phyloP scores from a whole-genome alignment of 192 early-diverging fungal species.

The Coemansia sp. region DNA sequence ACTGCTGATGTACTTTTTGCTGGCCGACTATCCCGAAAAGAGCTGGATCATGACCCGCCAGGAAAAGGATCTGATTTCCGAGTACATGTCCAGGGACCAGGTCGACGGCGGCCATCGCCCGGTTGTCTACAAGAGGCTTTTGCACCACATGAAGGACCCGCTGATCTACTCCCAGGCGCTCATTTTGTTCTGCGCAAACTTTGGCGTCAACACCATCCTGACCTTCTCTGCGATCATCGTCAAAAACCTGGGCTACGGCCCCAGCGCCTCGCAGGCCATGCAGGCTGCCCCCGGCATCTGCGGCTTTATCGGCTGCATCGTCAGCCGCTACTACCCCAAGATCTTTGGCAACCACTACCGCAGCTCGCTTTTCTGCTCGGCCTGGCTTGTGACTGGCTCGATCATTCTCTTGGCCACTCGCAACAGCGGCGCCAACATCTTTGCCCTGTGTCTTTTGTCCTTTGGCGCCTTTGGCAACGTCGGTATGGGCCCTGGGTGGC shows the following conservation, averaged over 20 bases:
- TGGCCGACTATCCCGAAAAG: slow-evolving; percentile 44
- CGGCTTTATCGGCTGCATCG: slow-evolving; percentile 36
- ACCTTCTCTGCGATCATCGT: slow-evolving; percentile 47
- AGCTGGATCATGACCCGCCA: slow-evolving; percentile 35
- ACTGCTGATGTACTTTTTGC: slow-evolving; percentile 30
- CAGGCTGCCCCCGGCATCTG: slow-evolving; percentile 46
- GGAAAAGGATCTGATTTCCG: slow-evolving; percentile 33
- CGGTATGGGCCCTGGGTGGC: slow-evolving; percentile 47
- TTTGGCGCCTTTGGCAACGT: slow-evolving; percentile 48
- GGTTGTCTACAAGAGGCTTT: slow-evolving; percentile 25
- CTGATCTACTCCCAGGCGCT: slow-evolving; percentile 39
- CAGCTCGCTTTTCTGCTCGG: slow-evolving; percentile 39
- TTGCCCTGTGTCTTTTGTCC: slow-evolving; percentile 46
- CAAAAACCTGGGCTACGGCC: slow-evolving; percentile 37
- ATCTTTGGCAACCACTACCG: slow-evolving; percentile 35
- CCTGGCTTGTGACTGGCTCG: slow-evolving; percentile 33
- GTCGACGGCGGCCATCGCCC: slow-evolving; percentile 35
- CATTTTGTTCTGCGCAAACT: slow-evolving; percentile 44
- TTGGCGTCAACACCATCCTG: slow-evolving; percentile 50
- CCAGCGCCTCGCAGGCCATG: slow-evolving; percentile 43
- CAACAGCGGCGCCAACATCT: slow-evolving; percentile 46
- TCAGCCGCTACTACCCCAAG: slow-evolving; percentile 38
- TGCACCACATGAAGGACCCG: slow-evolving; percentile 25
- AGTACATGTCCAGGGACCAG: slow-evolving; percentile 36
- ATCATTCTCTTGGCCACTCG: slow-evolving; percentile 30